Evolutionary conservation across 2,329 filamentous ascomycete genomes (phyloP).

Genomic region (Fusarium sp.): DNA sequence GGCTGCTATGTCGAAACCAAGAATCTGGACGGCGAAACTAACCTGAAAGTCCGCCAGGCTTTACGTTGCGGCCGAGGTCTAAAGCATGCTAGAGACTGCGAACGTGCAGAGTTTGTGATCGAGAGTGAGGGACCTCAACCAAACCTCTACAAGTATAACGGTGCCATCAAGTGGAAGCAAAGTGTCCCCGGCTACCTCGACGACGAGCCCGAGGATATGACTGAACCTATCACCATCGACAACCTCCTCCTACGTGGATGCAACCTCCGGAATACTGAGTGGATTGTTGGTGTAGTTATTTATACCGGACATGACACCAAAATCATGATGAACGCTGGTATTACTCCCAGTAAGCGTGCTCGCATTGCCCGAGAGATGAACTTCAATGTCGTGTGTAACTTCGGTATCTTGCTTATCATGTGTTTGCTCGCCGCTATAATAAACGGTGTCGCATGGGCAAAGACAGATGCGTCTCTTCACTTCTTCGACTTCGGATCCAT

Average conservation of each 20-base stretch:
- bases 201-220: constrained; percentile 77
- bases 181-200: constrained; percentile 70
- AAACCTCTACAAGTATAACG: constrained; percentile 96
- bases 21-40: constrained; percentile 97
- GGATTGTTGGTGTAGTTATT: constrained; percentile 90
- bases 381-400: constrained; percentile 98
- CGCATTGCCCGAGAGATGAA: constrained; percentile 93
- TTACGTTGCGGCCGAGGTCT: constrained; percentile 85
- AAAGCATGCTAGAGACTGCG: constrained; percentile 91
- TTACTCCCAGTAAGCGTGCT: constrained; percentile 92
- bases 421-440: constrained; percentile 87
- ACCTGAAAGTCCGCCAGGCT: constrained; percentile 92
- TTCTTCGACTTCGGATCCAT: constrained; percentile 90
- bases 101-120: constrained; percentile 85
- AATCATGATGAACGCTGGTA: constrained; percentile 98
- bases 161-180: constrained; percentile 88
- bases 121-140: constrained; percentile 92
- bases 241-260: constrained; percentile 94
- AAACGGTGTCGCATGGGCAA: constrained; percentile 83
- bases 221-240: constrained; percentile 93
- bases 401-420: constrained; percentile 87
- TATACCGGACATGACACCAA: constrained; percentile 98
- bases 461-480: constrained; percentile 76
- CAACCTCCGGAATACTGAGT: constrained; percentile 94
- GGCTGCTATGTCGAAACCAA: constrained; percentile 98